Conservation (phyloP, 306 rosid species). For the Vigna reflexopilosa region DNA sequence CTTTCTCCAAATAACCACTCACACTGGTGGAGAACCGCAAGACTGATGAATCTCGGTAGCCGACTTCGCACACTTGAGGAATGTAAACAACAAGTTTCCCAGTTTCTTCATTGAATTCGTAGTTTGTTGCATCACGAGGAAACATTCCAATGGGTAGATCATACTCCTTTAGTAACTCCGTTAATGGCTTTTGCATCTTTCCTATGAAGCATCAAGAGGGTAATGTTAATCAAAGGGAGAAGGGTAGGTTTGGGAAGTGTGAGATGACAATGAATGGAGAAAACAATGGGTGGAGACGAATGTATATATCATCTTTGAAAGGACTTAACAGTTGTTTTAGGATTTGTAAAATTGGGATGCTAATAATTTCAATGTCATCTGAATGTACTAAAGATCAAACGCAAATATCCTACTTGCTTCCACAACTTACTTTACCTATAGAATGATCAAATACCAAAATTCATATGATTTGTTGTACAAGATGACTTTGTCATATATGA, state of each 20-base stretch:
- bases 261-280: background rate
- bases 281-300: slow-evolving; percentile 8
- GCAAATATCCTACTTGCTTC: background rate
- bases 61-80: slow-evolving; percentile 81
- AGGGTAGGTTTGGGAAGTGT: background rate
- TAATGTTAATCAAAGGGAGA: slow-evolving; percentile 5
- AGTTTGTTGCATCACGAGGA: slow-evolving; percentile 94
- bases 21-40: slow-evolving; percentile 77
- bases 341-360: background rate
- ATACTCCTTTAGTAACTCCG: slow-evolving; percentile 81
- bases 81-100: slow-evolving; percentile 76
- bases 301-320: slow-evolving; percentile 13
- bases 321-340: background rate
- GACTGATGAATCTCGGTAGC: slow-evolving; percentile 84
- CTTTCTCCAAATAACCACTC: slow-evolving; percentile 86
- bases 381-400: background rate
- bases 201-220: slow-evolving; percentile 54
- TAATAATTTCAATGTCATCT: background rate
- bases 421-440: background rate
- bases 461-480: background rate
- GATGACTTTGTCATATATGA: slow-evolving; percentile 13
- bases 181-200: slow-evolving; percentile 89
- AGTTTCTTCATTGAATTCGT: slow-evolving; percentile 86
- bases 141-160: slow-evolving; percentile 85
- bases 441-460: slow-evolving; percentile 14